A percentile compares a stretch with the other conserved stretches of the same genome.
These are phyloP conservation scores for Penicillium palitans DNA, from an alignment of 2,329 filamentous ascomycete species.

Conservation along the genomic window DNA sequence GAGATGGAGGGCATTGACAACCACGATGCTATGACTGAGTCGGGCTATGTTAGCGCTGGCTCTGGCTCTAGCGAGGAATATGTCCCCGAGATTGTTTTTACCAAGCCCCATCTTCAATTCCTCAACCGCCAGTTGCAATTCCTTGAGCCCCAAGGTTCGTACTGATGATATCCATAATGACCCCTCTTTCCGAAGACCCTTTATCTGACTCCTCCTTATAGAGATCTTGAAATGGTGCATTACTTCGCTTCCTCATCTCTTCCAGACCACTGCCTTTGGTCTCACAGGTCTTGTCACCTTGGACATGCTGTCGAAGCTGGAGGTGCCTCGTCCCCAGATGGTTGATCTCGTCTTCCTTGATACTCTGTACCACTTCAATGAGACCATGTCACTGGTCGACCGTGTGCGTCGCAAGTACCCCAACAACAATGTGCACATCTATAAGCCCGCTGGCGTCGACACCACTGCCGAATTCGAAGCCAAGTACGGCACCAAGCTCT, in stretches of 20 bases:
- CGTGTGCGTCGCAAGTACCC: constrained; percentile 75
- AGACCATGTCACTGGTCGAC: constrained; percentile 73
- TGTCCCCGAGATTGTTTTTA: constrained; percentile 79
- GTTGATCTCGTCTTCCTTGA: constrained; percentile 70
- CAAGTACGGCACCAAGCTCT: constrained; percentile 78
- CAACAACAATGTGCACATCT: constrained; percentile 78
- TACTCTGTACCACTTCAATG: constrained; percentile 78
- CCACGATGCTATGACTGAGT: constrained; percentile 72
- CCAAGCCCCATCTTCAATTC: constrained; percentile 81
- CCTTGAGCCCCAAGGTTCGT: constrained; percentile 73
- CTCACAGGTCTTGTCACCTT: constrained; percentile 78
- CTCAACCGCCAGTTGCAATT: constrained; percentile 86
- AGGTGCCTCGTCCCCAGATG: constrained; percentile 50
- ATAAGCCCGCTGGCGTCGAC: constrained; percentile 76
- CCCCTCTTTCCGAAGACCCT: constrained; percentile 7
- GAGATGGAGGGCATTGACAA: constrained; percentile 37
- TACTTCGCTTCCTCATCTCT: constrained; percentile 84
- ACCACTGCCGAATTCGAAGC: constrained; percentile 75
- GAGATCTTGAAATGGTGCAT: constrained; percentile 93
- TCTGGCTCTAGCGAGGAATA: constrained; percentile 62
- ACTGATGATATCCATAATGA: constrained; percentile 3
- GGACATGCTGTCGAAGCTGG: constrained; percentile 62
- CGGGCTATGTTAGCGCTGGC: constrained; percentile 69
- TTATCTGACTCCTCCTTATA: constrained; percentile 30
- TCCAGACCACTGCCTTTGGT: constrained; percentile 81